A percentile compares a stretch with the other conserved stretches of the same genome.
These are phyloP conservation scores for Alternaria dauci DNA, from an alignment of 2,329 filamentous ascomycete species.

Conservation along the genomic window DNA sequence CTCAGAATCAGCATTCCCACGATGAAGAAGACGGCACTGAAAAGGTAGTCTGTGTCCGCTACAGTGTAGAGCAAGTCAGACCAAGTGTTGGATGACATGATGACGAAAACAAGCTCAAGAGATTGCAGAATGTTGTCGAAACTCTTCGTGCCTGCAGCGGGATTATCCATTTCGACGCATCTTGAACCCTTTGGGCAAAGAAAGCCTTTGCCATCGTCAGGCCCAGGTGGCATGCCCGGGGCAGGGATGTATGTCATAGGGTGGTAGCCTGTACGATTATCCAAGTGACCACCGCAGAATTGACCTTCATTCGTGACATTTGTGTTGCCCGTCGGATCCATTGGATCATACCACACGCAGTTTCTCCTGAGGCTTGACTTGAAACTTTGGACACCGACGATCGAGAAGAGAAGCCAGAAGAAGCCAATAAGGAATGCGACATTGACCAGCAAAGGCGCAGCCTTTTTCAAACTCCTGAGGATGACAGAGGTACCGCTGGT, in stretches of 20 bases:
- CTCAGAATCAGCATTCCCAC: constrained; percentile 86
- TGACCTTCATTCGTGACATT: constrained; percentile 68
- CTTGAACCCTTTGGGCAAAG: constrained; percentile 84
- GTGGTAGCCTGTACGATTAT: constrained; percentile 58
- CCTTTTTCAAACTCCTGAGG: constrained; percentile 91
- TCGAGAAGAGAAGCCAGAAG: constrained; percentile 97
- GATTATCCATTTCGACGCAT: constrained; percentile 81
- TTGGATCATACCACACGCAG: constrained; percentile 53
- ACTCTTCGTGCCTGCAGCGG: constrained; percentile 84
- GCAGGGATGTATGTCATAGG: constrained; percentile 71
- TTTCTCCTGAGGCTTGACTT: constrained; percentile 60
- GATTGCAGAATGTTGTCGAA: constrained; percentile 96
- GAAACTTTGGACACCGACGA: constrained; percentile 96
- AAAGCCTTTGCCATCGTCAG: constrained; percentile 75
- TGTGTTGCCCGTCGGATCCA: constrained; percentile 59
- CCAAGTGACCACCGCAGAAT: constrained; percentile 86
- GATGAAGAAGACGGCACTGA: constrained; percentile 79
- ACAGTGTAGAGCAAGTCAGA: constrained; percentile 94
- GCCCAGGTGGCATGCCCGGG: constrained; percentile 50
- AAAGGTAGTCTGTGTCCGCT: constrained; percentile 88
- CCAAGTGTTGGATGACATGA: constrained; percentile 99
- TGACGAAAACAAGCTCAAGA: constrained; percentile 91
- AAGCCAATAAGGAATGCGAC: constrained; percentile 95
- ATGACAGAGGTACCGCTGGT: constrained; percentile 96
- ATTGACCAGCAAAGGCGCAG: constrained; percentile 87